Conservation (phyloP, 768 basidiomycete species). For the Pleurotus citrinopileatus region DNA sequence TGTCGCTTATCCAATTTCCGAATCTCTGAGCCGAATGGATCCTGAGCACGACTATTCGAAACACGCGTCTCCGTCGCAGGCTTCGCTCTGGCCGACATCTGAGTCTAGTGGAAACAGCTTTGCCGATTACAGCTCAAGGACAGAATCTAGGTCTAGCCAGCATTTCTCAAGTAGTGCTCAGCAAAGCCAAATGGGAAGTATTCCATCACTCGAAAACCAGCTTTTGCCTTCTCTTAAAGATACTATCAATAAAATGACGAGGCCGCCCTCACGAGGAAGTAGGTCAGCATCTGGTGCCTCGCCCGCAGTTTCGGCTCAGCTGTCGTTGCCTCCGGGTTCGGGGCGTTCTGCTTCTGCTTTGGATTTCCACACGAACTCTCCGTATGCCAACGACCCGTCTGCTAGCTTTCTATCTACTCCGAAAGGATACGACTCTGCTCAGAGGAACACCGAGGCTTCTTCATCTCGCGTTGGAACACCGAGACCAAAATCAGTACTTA, state of each 20-base stretch:
- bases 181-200: constrained; percentile 45
- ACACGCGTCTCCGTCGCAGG: background rate
- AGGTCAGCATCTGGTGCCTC: background rate
- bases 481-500: constrained; percentile 34
- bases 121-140: background rate
- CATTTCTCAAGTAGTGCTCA: constrained; percentile 22
- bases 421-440: too few relatives aligned
- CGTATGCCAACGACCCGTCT: background rate
- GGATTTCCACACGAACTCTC: background rate
- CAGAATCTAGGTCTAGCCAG: constrained; percentile 2
- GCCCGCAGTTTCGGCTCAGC: constrained; percentile 16
- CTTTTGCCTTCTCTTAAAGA: constrained; percentile 69
- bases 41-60: constrained; percentile 10
- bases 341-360: background rate
- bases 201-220: constrained; percentile 61
- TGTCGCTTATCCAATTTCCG: constrained; percentile 16
- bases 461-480: constrained; percentile 27
- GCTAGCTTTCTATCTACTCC: too few relatives aligned
- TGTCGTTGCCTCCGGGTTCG: constrained; percentile 11
- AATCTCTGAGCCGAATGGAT: constrained; percentile 13
- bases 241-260: constrained; percentile 74
- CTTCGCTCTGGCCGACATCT: background rate
- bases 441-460: constrained; percentile 17
- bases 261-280: constrained; percentile 35
- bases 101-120: background rate